phyloP scores from a whole-genome alignment of 495 filamentous ascomycete species.

The Polyplosphaeria fusca region DNA sequence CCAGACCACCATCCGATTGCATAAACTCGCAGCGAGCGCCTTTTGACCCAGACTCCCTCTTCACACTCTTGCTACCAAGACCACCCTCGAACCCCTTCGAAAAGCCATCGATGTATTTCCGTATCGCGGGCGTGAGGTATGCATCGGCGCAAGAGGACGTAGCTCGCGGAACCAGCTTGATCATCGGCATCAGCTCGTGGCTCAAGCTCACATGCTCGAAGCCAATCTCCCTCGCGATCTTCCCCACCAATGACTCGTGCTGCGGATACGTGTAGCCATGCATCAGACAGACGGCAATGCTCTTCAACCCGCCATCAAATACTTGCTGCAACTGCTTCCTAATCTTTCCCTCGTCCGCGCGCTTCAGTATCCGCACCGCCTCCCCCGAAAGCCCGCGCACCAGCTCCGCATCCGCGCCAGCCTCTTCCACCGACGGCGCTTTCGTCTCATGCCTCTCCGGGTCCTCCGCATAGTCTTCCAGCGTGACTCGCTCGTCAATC shows the following conservation, averaged over 20 bases:
- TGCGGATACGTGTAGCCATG: constrained; percentile 77
- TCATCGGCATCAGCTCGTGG: constrained; percentile 90
- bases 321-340: constrained; percentile 54
- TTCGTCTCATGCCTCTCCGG: constrained; percentile 57
- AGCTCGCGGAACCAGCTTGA: constrained; percentile 79
- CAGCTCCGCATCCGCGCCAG: constrained; percentile 49
- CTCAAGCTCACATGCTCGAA: constrained; percentile 73
- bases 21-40: constrained; percentile 77
- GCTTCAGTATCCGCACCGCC: constrained; percentile 61
- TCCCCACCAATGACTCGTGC: constrained; percentile 67
- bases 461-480: constrained; percentile 85
- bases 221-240: constrained; percentile 66
- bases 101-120: constrained; percentile 91
- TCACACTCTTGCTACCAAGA: constrained; percentile 64
- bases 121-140: constrained; percentile 92
- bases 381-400: constrained; percentile 68
- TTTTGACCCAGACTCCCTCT: constrained; percentile 51
- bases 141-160: constrained; percentile 94
- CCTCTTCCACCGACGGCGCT: constrained; percentile 48
- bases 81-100: constrained; percentile 70
- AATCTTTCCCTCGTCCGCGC: constrained; percentile 55
- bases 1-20: constrained; percentile 79
- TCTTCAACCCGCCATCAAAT: constrained; percentile 61
- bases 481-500: constrained; percentile 52
- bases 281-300: constrained; percentile 76